A percentile compares a stretch with the other conserved stretches of the same genome.
phyloP scores from a whole-genome alignment of 495 filamentous ascomycete species.

The Hypoxylon lienhwacheense region DNA sequence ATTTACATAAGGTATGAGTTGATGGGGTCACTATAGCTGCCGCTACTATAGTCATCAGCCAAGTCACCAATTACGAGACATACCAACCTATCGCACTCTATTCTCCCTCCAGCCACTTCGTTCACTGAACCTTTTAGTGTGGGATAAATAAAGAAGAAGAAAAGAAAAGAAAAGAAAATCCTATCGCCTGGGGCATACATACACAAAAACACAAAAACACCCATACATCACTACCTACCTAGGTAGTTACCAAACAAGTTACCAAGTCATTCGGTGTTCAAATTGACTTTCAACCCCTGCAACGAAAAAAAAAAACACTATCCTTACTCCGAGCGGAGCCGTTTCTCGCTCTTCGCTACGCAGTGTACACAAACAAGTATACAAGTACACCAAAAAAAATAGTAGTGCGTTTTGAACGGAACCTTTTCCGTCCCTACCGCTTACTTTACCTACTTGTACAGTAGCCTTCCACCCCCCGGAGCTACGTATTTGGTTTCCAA shows the following conservation, averaged over 20 bases:
- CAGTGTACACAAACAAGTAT: too few relatives aligned
- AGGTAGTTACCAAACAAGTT: too few relatives aligned
- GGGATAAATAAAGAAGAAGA: conserved; percentile 21
- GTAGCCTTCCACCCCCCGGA: neutral
- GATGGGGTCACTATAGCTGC: conserved; percentile 11
- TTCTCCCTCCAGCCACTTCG: conserved; percentile 24
- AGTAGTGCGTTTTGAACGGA: conserved; percentile 34
- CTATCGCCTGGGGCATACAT: conserved; percentile 4
- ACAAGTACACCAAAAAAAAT: too few relatives aligned
- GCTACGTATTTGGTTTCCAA: neutral
- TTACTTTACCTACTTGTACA: neutral
- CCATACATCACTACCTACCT: too few relatives aligned
- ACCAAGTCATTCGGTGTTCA: too few relatives aligned
- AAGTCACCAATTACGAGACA: conserved; percentile 21
- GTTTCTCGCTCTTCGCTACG: conserved; percentile 13
- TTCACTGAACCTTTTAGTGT: conserved; percentile 15
- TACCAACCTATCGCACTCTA: neutral
- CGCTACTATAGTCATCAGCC: conserved; percentile 10
- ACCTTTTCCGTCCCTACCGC: conserved; percentile 21
- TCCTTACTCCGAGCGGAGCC: conserved; percentile 35
- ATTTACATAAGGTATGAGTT: too few relatives aligned
- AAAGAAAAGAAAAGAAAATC: too few relatives aligned
- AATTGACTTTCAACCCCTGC: conserved; percentile 26
- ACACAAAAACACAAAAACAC: too few relatives aligned
- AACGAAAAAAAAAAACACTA: conserved; percentile 31